Evolutionary conservation across 2,329 filamentous ascomycete genomes (phyloP).

Genomic region (Rasamsonia emersonii): DNA sequence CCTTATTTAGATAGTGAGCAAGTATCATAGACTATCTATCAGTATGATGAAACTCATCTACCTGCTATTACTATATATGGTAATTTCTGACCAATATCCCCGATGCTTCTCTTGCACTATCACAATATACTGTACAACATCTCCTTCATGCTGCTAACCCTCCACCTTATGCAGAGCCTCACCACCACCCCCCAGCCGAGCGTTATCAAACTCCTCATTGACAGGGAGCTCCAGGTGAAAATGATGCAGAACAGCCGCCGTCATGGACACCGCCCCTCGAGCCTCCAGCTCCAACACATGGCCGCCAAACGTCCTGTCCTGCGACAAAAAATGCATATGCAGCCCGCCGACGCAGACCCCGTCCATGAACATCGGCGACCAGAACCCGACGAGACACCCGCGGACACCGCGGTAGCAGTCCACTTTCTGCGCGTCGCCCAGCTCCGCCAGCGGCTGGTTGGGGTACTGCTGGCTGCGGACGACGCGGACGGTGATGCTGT

Average conservation of each 20-base stretch:
- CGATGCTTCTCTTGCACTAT: too few species aligned
- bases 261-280: slow-evolving; percentile 1
- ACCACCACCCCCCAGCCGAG: slow-evolving; percentile 3
- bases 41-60: too few species aligned
- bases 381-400: slow-evolving; percentile 9
- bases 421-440: slow-evolving; percentile 7
- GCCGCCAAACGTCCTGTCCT: slow-evolving; percentile 7
- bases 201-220: slow-evolving; percentile 5
- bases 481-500: slow-evolving; percentile 7
- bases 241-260: slow-evolving; percentile 7
- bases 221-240: slow-evolving; percentile 8
- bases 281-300: slow-evolving; percentile 8
- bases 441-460: slow-evolving; percentile 7
- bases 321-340: slow-evolving; percentile 10
- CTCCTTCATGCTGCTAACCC: too few species aligned
- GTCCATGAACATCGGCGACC: slow-evolving; percentile 8
- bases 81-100: too few species aligned
- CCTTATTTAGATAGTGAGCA: too few species aligned
- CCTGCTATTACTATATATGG: too few species aligned
- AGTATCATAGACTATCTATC: too few species aligned
- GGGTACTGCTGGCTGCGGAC: slow-evolving; percentile 9
- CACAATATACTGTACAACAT: too few species aligned
- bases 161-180: slow-evolving; percentile 8
- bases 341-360: slow-evolving; percentile 7
- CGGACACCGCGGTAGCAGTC: slow-evolving; percentile 3